Evolutionary conservation across 1,284 basidiomycete genomes (phyloP), one percentile per base, ranked within the genome.

Genomic region (Ceratobasidium sp.): DNA sequence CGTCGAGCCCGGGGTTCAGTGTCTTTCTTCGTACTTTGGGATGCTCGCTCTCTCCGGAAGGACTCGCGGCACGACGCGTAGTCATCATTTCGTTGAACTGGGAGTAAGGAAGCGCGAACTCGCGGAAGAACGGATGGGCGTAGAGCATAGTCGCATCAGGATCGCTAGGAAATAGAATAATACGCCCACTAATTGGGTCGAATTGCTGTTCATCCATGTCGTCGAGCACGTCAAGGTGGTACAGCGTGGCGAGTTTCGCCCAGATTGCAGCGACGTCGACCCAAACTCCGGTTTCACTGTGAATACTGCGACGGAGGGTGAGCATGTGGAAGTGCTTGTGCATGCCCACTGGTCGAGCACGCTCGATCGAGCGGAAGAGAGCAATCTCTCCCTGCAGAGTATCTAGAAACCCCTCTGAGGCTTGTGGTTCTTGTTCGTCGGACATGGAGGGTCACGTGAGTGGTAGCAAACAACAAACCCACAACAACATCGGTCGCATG

Each of bases 291-390:
- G 91, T 92, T 79, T 93, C 91, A 81, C 88, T 88, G 78, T 87
- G 84, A 75, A 95, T 93, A 59, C 87, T 85, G 78, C 88, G 90
- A 76, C 90, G 89, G 76, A 95, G 91, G 76, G 89, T 86, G 75
- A 95, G 84, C 79, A 92, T 84, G 80, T 94, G 92, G 83, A 95
- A 94, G 82, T 93, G 88, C 31, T 89, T 89, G 82, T 94, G 91
- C 51, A 91, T 88, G 63, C 93, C 93, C 73, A 94, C 88, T 0
- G 93, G 93, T 73, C 93, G 85, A 7, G 91, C 87, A 60, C 90
- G 90, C 87, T 91, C 93, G 51, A 93, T 85, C 1, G 91, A 89
- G 65, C 91, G 88, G 80, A 94, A 94, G 82, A 95, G 91, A 4
- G 91, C 86, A 56, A 93, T 92, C 82, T 94, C 93, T 51, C 93